Conservation (phyloP, 345 rosid genomes). For the Gossypium turneri region DNA sequence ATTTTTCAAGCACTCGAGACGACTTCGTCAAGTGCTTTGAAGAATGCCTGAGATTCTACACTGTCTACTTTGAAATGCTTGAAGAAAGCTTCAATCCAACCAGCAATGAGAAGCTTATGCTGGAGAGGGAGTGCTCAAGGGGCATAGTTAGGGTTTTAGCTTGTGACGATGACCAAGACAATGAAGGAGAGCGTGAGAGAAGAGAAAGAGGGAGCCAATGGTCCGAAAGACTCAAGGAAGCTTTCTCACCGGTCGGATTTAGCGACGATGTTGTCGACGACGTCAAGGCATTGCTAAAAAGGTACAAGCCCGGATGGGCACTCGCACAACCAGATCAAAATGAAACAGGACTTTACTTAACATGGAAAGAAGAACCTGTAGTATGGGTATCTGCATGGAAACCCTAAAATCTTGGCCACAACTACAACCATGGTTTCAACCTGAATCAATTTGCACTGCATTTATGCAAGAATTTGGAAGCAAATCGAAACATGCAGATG, state of each 20-base stretch:
- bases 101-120: slow-evolving; percentile 62
- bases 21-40: slow-evolving; percentile 63
- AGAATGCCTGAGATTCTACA: slow-evolving; percentile 63
- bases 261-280: slow-evolving; percentile 72
- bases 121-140: slow-evolving; percentile 67
- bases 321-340: slow-evolving; percentile 33
- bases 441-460: neutral
- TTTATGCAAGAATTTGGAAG: slow-evolving; percentile 16
- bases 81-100: slow-evolving; percentile 60
- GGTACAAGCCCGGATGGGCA: slow-evolving; percentile 59
- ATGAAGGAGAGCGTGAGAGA: slow-evolving; percentile 37
- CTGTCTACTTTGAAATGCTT: slow-evolving; percentile 63
- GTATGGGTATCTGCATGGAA: slow-evolving; percentile 82
- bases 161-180: slow-evolving; percentile 28
- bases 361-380: slow-evolving; percentile 71
- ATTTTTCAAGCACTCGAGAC: slow-evolving; percentile 43
- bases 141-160: slow-evolving; percentile 71
- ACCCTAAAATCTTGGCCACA: slow-evolving; percentile 35
- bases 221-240: slow-evolving; percentile 39
- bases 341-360: slow-evolving; percentile 43
- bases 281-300: slow-evolving; percentile 65
- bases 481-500: slow-evolving; percentile 18
- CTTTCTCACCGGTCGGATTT: slow-evolving; percentile 34
- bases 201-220: slow-evolving; percentile 65
- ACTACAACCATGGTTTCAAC: neutral